phyloP scores from a whole-genome alignment of 2,329 filamentous ascomycete genomes.

The Stylonectria norvegica region DNA sequence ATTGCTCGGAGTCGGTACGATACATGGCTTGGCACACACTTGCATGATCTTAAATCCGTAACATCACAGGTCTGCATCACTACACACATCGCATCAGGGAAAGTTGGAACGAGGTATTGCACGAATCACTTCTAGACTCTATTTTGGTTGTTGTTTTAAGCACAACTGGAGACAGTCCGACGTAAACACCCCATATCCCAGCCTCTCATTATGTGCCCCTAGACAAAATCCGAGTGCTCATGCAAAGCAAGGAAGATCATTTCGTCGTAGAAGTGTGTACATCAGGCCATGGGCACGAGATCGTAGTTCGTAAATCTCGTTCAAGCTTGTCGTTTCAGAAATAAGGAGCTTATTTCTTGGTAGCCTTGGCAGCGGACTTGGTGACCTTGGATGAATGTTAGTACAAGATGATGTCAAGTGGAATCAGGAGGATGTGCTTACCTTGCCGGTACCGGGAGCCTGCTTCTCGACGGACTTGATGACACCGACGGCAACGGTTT shows the following conservation, averaged over 20 bases:
- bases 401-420: neutral
- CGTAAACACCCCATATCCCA: conserved; percentile 37
- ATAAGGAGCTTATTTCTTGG: conserved; percentile 63
- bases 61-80: too few relatives aligned
- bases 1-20: too few relatives aligned
- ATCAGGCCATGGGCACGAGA: conserved; percentile 30
- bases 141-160: conserved; percentile 45
- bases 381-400: conserved; percentile 43
- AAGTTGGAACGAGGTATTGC: too few relatives aligned
- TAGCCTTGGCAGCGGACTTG: conserved; percentile 70
- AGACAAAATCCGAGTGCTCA: conserved; percentile 42
- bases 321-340: conserved; percentile 23
- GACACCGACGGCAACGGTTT: conserved; percentile 90
- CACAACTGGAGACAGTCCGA: conserved; percentile 44
- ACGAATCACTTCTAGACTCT: conserved; percentile 46
- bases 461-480: conserved; percentile 82
- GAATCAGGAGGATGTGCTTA: neutral
- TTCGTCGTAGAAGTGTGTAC: conserved; percentile 45
- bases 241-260: conserved; percentile 43
- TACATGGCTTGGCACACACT: too few relatives aligned
- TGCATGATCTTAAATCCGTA: too few relatives aligned
- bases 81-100: too few relatives aligned
- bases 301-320: conserved; percentile 25
- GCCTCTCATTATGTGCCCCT: conserved; percentile 44
- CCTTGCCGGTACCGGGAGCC: conserved; percentile 52